These are phyloP conservation scores for Phialocephala sp. DNA, from an alignment of 2,329 filamentous ascomycete species.

Conservation along the genomic window DNA sequence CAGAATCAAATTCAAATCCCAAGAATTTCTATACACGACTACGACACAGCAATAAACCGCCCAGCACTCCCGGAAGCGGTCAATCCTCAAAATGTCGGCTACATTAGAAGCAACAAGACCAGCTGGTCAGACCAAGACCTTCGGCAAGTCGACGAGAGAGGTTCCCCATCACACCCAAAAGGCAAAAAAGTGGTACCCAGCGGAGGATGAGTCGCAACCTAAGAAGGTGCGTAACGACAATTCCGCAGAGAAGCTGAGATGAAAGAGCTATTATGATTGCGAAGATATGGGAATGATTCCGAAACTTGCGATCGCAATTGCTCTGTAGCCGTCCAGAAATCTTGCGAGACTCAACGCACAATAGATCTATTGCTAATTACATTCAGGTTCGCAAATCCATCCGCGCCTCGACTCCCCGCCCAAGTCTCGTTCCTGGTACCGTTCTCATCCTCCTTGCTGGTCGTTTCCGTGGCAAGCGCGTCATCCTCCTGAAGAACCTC, in stretches of 20 bases:
- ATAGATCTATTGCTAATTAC: constrained; percentile 32
- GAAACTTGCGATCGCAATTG: constrained; percentile 34
- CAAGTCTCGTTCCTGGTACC: constrained; percentile 90
- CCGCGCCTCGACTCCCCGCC: constrained; percentile 84
- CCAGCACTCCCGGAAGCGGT: constrained; percentile 39
- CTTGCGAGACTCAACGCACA: constrained; percentile 5
- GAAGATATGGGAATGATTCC: constrained; percentile 15
- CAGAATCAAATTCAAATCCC: constrained; percentile 10
- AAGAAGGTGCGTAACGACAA: constrained; percentile 80
- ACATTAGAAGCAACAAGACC: constrained; percentile 52
- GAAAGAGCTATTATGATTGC: constrained; percentile 21
- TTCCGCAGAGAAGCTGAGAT: constrained; percentile 19
- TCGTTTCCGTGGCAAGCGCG: constrained; percentile 99
- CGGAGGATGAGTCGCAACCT: constrained; percentile 84
- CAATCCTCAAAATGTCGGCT: constrained; percentile 67
- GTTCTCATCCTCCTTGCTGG: constrained; percentile 99
- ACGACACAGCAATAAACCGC: constrained; percentile 38
- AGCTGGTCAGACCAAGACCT: constrained; percentile 75
- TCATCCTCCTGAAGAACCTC: constrained; percentile 97
- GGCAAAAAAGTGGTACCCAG: constrained; percentile 99
- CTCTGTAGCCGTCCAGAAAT: constrained; percentile 4
- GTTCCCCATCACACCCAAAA: constrained; percentile 87
- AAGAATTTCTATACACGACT: constrained; percentile 28
- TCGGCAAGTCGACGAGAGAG: constrained; percentile 94
- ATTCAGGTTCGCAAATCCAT: constrained; percentile 90